These are phyloP conservation scores for Sideroxylon spinosum DNA, from an alignment of 179 eudicot species.

Conservation along the genomic window DNA sequence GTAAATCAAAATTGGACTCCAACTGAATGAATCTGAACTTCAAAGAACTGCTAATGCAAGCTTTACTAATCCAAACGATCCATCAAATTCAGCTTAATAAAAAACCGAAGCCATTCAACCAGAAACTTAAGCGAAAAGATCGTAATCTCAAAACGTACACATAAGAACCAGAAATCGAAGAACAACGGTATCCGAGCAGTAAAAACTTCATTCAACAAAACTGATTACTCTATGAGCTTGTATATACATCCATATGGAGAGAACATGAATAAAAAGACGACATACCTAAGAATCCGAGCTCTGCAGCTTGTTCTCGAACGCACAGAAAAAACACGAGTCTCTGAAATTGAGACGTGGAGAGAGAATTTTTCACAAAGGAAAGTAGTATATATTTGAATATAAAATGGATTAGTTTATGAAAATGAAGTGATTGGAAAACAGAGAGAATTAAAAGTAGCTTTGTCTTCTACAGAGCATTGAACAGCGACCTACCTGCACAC, in stretches of 20 bases:
- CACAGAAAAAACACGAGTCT: conserved; percentile 1
- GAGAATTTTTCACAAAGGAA: neutral
- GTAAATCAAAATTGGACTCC: too few species aligned
- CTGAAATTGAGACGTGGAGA: conserved; percentile 15
- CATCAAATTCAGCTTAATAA: neutral
- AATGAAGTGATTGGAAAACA: neutral
- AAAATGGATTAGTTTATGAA: conserved; percentile 2
- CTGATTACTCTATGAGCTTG: neutral
- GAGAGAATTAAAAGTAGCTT: neutral
- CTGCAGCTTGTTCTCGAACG: neutral
- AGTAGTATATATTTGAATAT: neutral
- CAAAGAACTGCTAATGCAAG: neutral
- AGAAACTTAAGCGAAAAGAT: neutral
- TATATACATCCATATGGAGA: neutral
- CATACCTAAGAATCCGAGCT: conserved; percentile 23
- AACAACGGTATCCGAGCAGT: neutral
- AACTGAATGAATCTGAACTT: neutral
- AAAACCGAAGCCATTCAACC: neutral
- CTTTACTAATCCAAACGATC: neutral
- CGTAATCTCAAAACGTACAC: neutral
- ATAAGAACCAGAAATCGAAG: conserved; percentile 10
- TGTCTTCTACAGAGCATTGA: conserved; percentile 12
- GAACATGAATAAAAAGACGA: neutral
- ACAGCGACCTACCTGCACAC: neutral
- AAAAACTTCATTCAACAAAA: neutral